phyloP scores from a whole-genome alignment of 2,329 filamentous ascomycete species.

The Clarireedia hainanense region DNA sequence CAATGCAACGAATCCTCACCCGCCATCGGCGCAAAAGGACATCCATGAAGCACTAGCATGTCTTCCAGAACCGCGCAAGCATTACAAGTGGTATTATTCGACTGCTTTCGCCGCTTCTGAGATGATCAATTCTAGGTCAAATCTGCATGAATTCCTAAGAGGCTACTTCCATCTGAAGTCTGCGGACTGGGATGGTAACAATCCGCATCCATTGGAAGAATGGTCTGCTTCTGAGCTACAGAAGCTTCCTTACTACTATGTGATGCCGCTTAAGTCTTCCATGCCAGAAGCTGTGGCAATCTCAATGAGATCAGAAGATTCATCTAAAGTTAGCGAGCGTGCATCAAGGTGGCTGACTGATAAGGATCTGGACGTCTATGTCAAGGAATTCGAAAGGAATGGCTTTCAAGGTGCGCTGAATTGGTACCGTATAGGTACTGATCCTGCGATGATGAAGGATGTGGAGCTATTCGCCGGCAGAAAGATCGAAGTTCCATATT shows the following conservation, averaged over 20 bases:
- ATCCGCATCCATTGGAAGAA: constrained; percentile 42
- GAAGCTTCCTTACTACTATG: constrained; percentile 59
- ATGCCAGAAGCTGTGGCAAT: constrained; percentile 51
- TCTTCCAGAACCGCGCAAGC: constrained; percentile 51
- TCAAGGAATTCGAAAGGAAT: constrained; percentile 50
- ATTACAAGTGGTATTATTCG: constrained; percentile 63
- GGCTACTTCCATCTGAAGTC: constrained; percentile 65
- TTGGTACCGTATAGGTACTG: constrained; percentile 57
- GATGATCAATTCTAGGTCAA: constrained; percentile 41
- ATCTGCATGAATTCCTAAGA: constrained; percentile 51
- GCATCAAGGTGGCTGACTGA: constrained; percentile 44
- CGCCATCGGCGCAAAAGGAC: constrained; percentile 28
- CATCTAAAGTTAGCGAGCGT: constrained; percentile 31
- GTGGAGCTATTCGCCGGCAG: constrained; percentile 50
- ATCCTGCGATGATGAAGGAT: constrained; percentile 40
- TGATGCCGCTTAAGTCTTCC: constrained; percentile 49
- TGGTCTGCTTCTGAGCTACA: constrained; percentile 52
- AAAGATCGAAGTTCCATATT: constrained; percentile 52
- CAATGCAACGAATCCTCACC: constrained; percentile 26
- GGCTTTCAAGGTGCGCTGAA: constrained; percentile 60
- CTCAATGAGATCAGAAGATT: constrained; percentile 48
- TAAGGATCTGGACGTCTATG: constrained; percentile 52
- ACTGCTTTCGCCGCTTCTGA: constrained; percentile 38
- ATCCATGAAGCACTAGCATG: constrained; percentile 49
- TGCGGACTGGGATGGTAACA: constrained; percentile 48